Base-by-base conservation (phyloP, 257 asterid species). In the Scutellaria minor region DNA sequence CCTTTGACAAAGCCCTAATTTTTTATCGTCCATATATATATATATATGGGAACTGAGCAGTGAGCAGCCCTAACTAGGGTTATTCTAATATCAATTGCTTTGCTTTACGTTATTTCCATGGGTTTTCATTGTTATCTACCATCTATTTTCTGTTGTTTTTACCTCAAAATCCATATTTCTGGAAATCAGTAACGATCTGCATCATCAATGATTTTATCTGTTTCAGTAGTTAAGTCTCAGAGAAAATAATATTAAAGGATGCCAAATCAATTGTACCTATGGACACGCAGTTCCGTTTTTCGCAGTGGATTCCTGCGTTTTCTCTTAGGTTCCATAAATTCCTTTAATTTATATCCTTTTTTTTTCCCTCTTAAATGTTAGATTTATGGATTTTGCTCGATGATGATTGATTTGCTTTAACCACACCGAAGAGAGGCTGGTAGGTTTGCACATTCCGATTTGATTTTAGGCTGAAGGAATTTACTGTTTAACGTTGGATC, bases 381-480 rank as follows among this genome's bases (percentile, higher is more conserved):
- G 1, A 1, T 44, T 6, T 6, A 0, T 8, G n/a, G 8, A 54
- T 46, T 9, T n/a, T 70, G 90, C 89, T 86, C 90, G 74, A 74
- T 90, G 96, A 84, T 85, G 96, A 87, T 84, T 75, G 62, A 66
- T 81, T 84, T 85, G 94, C 96, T 89, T 87, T 89, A 89, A 89
- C 96, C 96, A 89, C 94, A 85, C 96, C 77, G 96, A 89, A 80
- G 66, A 72, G 84, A 74, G 27, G 53, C 80, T 55, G 60, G 14
- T 70, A 61, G 77, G 66, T 41, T 22, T 52, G 54, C 15, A n/a
- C 60, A 64, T 78, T 74, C 65, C 72, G 76, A 71, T 64, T 74
- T 74, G 87, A 76, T 73, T 78, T 77, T 75, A 72, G 75, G 78
- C 14, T 68, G 54, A 76, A 67, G 83, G 80, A 61, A 50, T 62